These are phyloP conservation scores for Botrytis tulipae DNA, from an alignment of 2,329 filamentous ascomycete genomes.

Conservation along the genomic window DNA sequence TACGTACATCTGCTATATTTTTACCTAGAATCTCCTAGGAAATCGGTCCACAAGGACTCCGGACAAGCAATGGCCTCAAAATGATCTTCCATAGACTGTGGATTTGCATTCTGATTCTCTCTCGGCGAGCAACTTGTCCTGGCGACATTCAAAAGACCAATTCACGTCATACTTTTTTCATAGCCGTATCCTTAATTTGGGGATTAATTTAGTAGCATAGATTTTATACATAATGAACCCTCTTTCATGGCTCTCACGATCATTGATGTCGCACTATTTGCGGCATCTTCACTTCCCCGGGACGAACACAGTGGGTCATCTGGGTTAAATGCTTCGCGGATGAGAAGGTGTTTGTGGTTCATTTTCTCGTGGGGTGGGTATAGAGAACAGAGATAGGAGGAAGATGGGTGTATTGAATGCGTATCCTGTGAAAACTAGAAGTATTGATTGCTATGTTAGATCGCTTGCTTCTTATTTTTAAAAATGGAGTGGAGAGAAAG, in stretches of 20 bases:
- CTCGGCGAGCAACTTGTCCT: background rate
- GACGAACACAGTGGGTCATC: rapidly evolving
- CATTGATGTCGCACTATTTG: too few relatives aligned
- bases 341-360: background rate
- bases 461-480: background rate
- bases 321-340: rapidly evolving
- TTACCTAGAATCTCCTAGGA: background rate
- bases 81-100: too few relatives aligned
- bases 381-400: background rate
- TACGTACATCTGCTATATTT: background rate
- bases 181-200: rapidly evolving
- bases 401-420: too few relatives aligned
- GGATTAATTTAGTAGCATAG: background rate
- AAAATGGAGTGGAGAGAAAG: background rate
- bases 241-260: background rate
- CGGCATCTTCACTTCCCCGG: rapidly evolving
- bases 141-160: rapidly evolving
- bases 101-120: background rate
- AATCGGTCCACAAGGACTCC: too few relatives aligned
- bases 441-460: background rate
- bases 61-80: background rate
- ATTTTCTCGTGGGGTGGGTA: too few relatives aligned
- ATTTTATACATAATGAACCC: rapidly evolving
- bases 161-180: background rate
- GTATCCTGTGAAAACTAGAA: rapidly evolving